Conservation (phyloP, 345 rosid species). For the Luvunga scandens region DNA sequence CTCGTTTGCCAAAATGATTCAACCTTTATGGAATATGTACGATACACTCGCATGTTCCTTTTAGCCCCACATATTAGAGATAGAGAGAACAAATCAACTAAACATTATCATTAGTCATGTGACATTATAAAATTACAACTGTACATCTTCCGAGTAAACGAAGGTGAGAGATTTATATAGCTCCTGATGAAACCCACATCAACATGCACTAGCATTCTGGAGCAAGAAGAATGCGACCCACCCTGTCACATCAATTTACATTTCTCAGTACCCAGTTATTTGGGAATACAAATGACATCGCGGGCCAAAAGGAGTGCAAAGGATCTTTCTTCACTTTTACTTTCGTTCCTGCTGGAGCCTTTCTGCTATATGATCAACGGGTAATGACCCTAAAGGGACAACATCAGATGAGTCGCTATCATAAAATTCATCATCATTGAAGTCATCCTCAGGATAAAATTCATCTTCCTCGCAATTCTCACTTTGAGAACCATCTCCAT, state of each 20-base stretch:
- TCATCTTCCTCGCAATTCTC: slow-evolving; percentile 32
- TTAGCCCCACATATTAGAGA: neutral
- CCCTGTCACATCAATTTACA: neutral
- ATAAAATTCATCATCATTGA: slow-evolving; percentile 31
- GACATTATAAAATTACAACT: neutral
- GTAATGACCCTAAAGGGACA: slow-evolving; percentile 53
- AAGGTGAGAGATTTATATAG: neutral
- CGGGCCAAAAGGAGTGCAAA: neutral
- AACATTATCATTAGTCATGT: neutral
- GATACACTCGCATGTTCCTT: neutral
- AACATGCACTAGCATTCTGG: neutral
- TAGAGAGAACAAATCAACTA: no score
- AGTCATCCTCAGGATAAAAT: slow-evolving; percentile 31
- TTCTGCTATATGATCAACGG: slow-evolving; percentile 58
- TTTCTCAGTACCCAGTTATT: neutral
- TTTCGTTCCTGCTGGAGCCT: slow-evolving; percentile 31
- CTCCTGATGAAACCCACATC: neutral
- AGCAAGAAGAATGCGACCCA: neutral
- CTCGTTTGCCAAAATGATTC: neutral
- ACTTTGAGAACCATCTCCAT: slow-evolving; percentile 22
- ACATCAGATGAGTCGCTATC: slow-evolving; percentile 37
- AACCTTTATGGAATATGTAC: neutral
- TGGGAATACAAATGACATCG: neutral
- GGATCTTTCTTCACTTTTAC: neutral
- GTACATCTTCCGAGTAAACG: neutral